Percentiles rank a stretch among this genome's conserved stretches.
Conservation (phyloP, 75 land plant species). For the Sequoiadendron giganteum region DNA sequence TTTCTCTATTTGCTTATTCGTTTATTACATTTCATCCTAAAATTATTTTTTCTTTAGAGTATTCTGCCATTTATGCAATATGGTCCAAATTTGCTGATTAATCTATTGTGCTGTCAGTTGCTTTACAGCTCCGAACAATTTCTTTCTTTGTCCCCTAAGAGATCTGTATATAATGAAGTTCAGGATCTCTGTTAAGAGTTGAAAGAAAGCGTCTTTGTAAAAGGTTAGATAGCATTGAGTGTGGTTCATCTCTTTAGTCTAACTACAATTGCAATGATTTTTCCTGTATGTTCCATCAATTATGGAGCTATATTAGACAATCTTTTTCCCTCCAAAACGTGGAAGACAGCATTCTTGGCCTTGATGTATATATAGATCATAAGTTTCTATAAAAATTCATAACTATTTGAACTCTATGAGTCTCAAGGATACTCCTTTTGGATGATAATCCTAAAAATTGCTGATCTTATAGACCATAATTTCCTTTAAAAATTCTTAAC, state of each 20-base stretch:
- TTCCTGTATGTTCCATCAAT: background rate
- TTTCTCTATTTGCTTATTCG: background rate
- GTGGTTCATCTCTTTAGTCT: background rate
- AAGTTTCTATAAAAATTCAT: no score
- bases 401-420: no score
- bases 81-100: background rate
- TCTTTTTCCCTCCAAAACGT: background rate
- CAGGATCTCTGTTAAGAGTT: background rate
- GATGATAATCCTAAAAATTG: no score
- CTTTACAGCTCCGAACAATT: background rate
- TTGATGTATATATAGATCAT: background rate
- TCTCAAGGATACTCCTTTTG: no score
- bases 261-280: no score
- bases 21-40: background rate
- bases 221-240: background rate
- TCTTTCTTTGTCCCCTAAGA: background rate
- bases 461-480: no score
- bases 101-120: background rate
- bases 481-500: no score
- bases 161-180: background rate
- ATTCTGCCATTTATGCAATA: background rate
- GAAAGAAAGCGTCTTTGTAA: background rate
- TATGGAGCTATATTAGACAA: background rate
- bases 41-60: background rate
- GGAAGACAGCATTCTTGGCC: background rate